A percentile compares a stretch with the other conserved stretches of the same genome.
phyloP scores from a whole-genome alignment of 1,284 basidiomycete genomes.

The Naganishia sp. region DNA sequence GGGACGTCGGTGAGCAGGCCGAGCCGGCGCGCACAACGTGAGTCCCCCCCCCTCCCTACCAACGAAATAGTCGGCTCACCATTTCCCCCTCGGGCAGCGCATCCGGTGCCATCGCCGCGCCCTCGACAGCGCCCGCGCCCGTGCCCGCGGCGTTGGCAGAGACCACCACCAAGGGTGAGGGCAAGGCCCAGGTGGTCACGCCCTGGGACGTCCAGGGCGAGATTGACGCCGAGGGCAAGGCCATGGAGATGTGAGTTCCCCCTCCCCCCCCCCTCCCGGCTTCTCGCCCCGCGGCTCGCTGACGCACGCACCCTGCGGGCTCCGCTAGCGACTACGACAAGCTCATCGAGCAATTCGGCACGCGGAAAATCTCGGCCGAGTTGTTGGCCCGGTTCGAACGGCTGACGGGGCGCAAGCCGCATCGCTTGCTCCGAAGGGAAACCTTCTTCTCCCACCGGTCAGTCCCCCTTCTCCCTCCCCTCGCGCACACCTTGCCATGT shows the following conservation, averaged over 20 bases:
- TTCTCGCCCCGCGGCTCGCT: no score
- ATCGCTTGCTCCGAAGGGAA: constrained; percentile 84
- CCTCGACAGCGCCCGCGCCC: constrained; percentile 35
- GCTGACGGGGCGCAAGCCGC: constrained; percentile 87
- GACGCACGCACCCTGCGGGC: no score
- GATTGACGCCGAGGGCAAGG: constrained; percentile 83
- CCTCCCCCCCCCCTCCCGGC: neutral
- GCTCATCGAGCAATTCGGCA: constrained; percentile 91
- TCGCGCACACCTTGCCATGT: no score
- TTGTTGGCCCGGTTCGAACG: constrained; percentile 87
- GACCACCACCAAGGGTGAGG: neutral
- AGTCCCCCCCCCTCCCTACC: constrained; percentile 26
- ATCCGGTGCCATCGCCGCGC: constrained; percentile 12
- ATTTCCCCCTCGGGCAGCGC: neutral
- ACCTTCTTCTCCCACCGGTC: constrained; percentile 98
- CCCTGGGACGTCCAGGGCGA: constrained; percentile 98
- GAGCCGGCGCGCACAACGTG: constrained; percentile 40
- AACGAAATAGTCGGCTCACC: neutral
- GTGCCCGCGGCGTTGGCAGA: constrained; percentile 28
- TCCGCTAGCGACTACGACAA: constrained; percentile 87
- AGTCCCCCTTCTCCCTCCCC: constrained; percentile 38
- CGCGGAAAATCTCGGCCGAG: constrained; percentile 72
- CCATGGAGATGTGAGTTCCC: constrained; percentile 66
- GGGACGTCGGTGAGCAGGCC: constrained; percentile 14
- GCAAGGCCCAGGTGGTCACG: constrained; percentile 79